Evolutionary conservation across 495 filamentous ascomycete genomes (phyloP), one percentile per base, ranked within the genome.

Genomic region (Lichenothelia convexa): DNA sequence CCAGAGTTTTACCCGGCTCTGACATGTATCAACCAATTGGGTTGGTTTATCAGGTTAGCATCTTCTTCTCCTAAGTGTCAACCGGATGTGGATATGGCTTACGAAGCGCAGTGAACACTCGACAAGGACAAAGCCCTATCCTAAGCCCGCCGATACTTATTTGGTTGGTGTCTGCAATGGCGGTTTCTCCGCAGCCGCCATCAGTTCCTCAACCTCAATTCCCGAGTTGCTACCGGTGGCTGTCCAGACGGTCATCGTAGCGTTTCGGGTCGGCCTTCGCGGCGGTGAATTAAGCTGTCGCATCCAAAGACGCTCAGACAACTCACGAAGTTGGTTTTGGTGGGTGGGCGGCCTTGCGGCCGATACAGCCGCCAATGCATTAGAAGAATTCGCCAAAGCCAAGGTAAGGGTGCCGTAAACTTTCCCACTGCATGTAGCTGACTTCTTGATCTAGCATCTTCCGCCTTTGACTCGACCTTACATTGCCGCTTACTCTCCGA

Each of bases 121-220:
- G 8, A 7, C 8, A 27, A 27, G 24, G 13, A 8, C 24, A 8
- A 13, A 27, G 13, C 8, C 13, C 7, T 27, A 27, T 27, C 24
- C 24, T 8, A 13, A 7, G 24, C 24, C 24, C 13, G 24, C 13
- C 8, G 24, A 27, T 13, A 27, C 8, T 13, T 8, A 8, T 27
- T 7, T 13, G 13, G 24, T 13, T 13, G 24, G 24, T 27, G 24
- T 13, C 24, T 27, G 45, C 33, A 39, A 36, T 36, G 45, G 45
- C 21, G 34, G 41, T 32, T 38, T 48, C 39, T 35, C 39, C 34
- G 35, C 45, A 30, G 41, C 45, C 15, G 41, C 45, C 17, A 36
- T 48, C 22, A 39, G 34, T 26, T 30, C 36, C n/a, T 26, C 36
- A 20, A 34, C 35, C 18, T 30, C 45, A 21, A 24, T 39, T 36